Base-by-base conservation (phyloP, 179 eudicot genomes). In the Drosera spatulata region DNA sequence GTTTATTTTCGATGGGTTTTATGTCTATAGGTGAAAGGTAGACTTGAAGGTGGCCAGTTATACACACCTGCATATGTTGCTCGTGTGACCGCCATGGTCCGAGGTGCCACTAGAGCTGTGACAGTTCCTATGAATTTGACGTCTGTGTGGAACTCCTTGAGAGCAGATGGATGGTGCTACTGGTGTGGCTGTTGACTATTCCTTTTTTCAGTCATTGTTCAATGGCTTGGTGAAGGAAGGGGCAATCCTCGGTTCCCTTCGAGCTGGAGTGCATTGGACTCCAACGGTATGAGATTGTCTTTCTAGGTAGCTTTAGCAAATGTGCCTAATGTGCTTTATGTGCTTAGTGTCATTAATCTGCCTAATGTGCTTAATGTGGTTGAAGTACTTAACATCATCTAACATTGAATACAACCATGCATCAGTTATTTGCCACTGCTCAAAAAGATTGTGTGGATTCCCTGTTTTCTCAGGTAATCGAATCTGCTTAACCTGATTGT, bases 251-350 rank as follows among this genome's bases (percentile, higher is more conserved):
- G 99, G 99, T 63, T 86, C 94, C 8, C 82, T 94, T 72, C 95
- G 99, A 59, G 97, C 97, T 61, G 99, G 99, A 73, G 96, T 85
- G 43, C 90, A 90, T 59, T 94, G 99, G 99, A 94, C 99, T 41
- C 99, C 99, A 39, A 59, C 85, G 57, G 99, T 90, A 85, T 53
- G 88, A 70, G 63, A 22, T 61, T 48, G 6, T 10, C 15, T n/a
- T 15, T 12, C 43, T 53, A 43, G 45, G 33, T 47, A 33, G 5
- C 39, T 14, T 10, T 40, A 6, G 6, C 39, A 7, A 39, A 2
- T 50, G 4, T 14, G 14, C 53, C 10, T 50, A 4, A 55, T 38
- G 45, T 22, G 10, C 41, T 37, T 67, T 13, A 12, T 33, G 47
- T 22, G 33, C 33, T 22, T 22, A 22, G 1, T 22, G 33, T 22